A percentile compares a stretch with the other conserved stretches of the same genome.
phyloP scores from a whole-genome alignment of 2,329 filamentous ascomycete genomes.

The Hymenoscyphus fructigenus region DNA sequence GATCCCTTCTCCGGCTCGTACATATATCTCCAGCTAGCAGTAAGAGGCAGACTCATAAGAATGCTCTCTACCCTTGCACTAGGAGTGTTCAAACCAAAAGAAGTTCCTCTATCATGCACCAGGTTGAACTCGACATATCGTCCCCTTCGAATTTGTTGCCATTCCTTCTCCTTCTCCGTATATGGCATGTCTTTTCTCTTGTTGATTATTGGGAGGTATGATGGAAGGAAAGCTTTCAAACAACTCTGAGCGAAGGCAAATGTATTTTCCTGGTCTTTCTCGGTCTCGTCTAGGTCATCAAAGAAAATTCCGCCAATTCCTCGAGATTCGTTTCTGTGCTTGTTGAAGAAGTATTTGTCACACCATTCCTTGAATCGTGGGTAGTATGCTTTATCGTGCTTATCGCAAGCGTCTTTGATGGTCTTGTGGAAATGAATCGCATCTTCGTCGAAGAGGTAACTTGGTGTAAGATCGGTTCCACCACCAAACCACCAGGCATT shows the following conservation, averaged over 20 bases:
- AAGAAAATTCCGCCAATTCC: conserved; percentile 98
- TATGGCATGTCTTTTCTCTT: conserved; percentile 90
- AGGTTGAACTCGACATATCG: conserved; percentile 98
- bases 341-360: conserved; percentile 94
- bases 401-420: conserved; percentile 89
- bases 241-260: conserved; percentile 89
- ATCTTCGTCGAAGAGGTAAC: conserved; percentile 95
- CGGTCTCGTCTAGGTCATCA: conserved; percentile 86
- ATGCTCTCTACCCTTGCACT: conserved; percentile 94
- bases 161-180: conserved; percentile 82
- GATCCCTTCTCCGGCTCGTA: conserved; percentile 74
- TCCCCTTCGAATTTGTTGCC: conserved; percentile 94
- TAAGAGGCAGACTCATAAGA: conserved; percentile 92
- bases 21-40: conserved; percentile 96
- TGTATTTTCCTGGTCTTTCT: conserved; percentile 83
- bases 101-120: conserved; percentile 91
- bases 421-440: conserved; percentile 94
- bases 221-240: conserved; percentile 82
- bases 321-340: conserved; percentile 82
- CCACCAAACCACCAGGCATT: conserved; percentile 99
- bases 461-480: conserved; percentile 88
- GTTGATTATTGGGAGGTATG: conserved; percentile 86
- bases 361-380: conserved; percentile 97
- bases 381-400: conserved; percentile 90
- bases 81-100: conserved; percentile 90